Evolutionary conservation across 164 flowering plant species (phyloP).

Genomic region (Stephania yunnanensis): DNA sequence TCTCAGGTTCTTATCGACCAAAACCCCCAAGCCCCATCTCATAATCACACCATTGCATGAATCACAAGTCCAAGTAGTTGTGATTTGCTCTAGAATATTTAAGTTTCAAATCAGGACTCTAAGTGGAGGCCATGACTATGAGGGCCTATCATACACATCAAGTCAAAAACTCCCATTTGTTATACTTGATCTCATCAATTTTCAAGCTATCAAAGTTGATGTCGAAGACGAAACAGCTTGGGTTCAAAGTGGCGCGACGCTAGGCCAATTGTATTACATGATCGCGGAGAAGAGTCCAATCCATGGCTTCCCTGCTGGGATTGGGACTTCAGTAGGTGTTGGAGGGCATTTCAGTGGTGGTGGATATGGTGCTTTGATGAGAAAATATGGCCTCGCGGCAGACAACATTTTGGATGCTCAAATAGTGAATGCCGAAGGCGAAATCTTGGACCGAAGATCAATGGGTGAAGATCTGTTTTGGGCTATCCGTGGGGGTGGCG

Average conservation of each 20-base stretch:
- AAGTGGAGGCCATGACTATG: conserved; percentile 11
- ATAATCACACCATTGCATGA: background rate
- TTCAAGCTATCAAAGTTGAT: background rate
- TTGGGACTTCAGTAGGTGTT: background rate
- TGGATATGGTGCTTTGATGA: conserved; percentile 4
- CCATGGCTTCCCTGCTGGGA: conserved; percentile 2
- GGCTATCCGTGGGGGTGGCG: conserved; percentile 6
- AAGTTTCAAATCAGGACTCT: background rate
- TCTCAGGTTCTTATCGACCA: background rate
- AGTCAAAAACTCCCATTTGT: background rate
- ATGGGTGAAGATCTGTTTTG: conserved; percentile 9
- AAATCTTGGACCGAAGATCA: background rate
- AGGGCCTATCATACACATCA: conserved; percentile 4
- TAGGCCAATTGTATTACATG: conserved; percentile 2
- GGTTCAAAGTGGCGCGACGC: background rate
- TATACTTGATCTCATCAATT: background rate
- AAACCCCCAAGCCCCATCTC: background rate
- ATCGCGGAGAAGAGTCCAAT: conserved; percentile 2
- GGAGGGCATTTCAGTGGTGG: conserved; percentile 10
- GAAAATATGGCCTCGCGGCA: conserved; percentile 3
- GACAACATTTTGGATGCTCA: background rate
- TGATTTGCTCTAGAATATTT: background rate
- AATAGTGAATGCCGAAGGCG: background rate
- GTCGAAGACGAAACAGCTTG: conserved; percentile 2
- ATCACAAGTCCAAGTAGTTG: conserved; percentile 1